Evolutionary conservation across 176 grass and related monocot genomes (phyloP).

Genomic region (Typha latifolia): DNA sequence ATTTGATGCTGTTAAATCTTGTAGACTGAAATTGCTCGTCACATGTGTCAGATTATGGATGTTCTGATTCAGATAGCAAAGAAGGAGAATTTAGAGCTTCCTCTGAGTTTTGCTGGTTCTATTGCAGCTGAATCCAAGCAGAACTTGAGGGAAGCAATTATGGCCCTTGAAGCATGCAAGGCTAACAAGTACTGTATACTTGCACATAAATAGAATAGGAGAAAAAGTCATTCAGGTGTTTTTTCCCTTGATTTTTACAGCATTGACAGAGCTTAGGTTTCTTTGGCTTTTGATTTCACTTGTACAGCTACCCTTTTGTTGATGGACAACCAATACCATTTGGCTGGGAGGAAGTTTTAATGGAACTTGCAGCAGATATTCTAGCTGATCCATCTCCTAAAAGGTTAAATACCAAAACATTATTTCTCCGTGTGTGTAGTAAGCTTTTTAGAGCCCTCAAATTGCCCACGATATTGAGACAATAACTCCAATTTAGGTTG

Average conservation of each 20-base stretch:
- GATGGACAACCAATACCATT: constrained; percentile 54
- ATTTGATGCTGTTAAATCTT: neutral
- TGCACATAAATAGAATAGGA: constrained; percentile 9
- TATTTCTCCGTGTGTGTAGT: neutral
- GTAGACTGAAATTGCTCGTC: neutral
- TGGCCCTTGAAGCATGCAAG: constrained; percentile 72
- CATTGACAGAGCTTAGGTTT: neutral
- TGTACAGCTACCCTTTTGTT: constrained; percentile 47
- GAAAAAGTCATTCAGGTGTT: neutral
- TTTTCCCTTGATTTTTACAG: constrained; percentile 17
- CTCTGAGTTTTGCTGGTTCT: constrained; percentile 35
- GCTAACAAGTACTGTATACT: constrained; percentile 28
- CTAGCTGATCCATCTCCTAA: constrained; percentile 42
- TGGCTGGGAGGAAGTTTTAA: constrained; percentile 47
- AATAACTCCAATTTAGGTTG: constrained; percentile 28
- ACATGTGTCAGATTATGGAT: constrained; percentile 35
- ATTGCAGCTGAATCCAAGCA: constrained; percentile 44
- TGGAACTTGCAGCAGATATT: constrained; percentile 54
- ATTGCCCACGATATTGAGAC: neutral
- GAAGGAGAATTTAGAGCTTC: constrained; percentile 47
- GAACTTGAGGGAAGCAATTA: constrained; percentile 57
- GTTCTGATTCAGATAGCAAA: constrained; percentile 49
- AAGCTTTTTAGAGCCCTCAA: neutral
- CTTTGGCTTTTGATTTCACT: constrained; percentile 4
- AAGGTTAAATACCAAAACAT: neutral